Percentiles rank a stretch among this genome's conserved stretches.
Conservation (phyloP, 805 yeast species). For the Yarrowia sp. region DNA sequence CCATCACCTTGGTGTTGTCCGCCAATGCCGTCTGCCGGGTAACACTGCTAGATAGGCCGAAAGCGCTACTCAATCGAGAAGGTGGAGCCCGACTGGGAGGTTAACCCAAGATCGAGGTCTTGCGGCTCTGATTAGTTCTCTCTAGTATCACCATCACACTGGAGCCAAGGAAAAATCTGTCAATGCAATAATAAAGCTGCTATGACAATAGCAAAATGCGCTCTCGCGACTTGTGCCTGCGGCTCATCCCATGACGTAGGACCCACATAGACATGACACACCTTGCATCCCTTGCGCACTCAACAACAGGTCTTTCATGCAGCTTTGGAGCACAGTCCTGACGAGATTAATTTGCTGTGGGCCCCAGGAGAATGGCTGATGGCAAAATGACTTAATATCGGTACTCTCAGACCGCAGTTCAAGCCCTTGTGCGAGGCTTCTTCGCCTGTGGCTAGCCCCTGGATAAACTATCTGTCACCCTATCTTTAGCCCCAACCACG, state of each 20-base stretch:
- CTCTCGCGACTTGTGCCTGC: neutral
- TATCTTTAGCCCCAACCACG: constrained; percentile 16
- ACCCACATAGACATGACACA: constrained; percentile 22
- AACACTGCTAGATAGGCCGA: neutral
- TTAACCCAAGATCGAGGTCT: neutral
- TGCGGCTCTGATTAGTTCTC: neutral
- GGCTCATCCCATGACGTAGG: constrained; percentile 23
- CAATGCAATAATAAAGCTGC: neutral
- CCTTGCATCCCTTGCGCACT: constrained; percentile 1
- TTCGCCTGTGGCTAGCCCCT: neutral
- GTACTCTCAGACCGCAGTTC: neutral
- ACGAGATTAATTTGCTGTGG: neutral
- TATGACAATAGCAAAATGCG: neutral
- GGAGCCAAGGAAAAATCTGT: neutral
- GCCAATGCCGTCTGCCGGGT: constrained; percentile 13
- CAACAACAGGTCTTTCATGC: constrained; percentile 15
- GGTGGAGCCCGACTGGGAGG: neutral
- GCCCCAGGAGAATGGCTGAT: neutral
- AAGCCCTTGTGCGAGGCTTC: neutral
- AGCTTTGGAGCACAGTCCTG: neutral
- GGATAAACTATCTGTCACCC: constrained; percentile 9
- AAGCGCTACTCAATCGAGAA: neutral
- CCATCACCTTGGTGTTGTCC: neutral
- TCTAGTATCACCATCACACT: no score
- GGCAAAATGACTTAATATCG: neutral